Percentiles rank a stretch among this genome's conserved stretches.
phyloP scores from a whole-genome alignment of 1,139 yeast species.

The Geotrichum aggregatum region DNA sequence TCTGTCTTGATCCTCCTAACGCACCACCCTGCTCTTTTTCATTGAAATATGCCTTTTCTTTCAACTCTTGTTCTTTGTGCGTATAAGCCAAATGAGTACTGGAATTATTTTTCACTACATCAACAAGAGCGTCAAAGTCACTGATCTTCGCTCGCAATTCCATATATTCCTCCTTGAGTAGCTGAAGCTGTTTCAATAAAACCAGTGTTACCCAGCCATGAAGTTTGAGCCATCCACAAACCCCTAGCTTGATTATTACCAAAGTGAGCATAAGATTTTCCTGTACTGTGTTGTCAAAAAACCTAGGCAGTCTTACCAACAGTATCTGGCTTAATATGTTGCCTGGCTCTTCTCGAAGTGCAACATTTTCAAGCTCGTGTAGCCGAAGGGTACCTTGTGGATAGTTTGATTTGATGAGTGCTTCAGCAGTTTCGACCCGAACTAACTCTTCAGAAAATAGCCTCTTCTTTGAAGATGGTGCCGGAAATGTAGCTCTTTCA shows the following conservation, averaged over 20 bases:
- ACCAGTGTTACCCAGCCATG: conserved; percentile 16
- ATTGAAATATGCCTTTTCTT: neutral
- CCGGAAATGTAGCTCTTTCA: conserved; percentile 6
- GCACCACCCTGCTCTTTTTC: neutral
- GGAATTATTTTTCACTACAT: neutral
- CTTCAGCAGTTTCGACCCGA: neutral
- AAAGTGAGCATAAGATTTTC: conserved; percentile 19
- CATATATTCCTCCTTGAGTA: conserved; percentile 2
- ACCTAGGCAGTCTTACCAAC: conserved; percentile 3
- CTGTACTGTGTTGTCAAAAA: conserved; percentile 8
- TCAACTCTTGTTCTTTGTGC: neutral
- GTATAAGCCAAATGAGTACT: neutral
- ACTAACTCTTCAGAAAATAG: conserved; percentile 13
- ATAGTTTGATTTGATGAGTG: conserved; percentile 2
- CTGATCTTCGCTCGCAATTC: neutral
- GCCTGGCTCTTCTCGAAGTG: neutral
- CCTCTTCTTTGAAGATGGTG: neutral
- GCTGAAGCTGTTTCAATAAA: conserved; percentile 6
- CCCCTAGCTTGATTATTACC: conserved; percentile 13
- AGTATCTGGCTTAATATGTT: neutral
- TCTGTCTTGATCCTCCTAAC: neutral
- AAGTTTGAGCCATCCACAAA: conserved; percentile 17
- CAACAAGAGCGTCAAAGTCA: conserved; percentile 8
- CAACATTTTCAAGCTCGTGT: neutral
- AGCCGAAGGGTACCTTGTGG: conserved; percentile 4